These are phyloP conservation scores for Exserohilum rostratum DNA, from an alignment of 2,329 filamentous ascomycete genomes.

Conservation along the genomic window DNA sequence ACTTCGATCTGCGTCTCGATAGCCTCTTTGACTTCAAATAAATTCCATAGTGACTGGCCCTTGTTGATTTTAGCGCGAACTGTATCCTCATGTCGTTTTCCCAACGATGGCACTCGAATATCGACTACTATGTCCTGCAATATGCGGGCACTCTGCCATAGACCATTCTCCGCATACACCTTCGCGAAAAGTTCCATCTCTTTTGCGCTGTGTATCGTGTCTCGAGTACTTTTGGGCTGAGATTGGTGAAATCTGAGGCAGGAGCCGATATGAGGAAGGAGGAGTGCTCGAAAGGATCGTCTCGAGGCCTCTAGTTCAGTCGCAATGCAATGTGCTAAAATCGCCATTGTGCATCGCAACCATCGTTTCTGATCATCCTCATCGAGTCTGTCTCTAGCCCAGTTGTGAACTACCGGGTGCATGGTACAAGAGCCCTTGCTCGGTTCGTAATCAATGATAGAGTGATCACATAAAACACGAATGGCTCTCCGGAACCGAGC, in stretches of 20 bases:
- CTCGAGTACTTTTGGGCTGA: conserved; percentile 27
- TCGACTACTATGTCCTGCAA: background rate
- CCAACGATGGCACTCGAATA: background rate
- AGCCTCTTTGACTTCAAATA: background rate
- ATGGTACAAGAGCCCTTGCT: conserved; percentile 35
- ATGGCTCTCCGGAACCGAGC: conserved; percentile 21
- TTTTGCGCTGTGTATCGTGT: conserved; percentile 27
- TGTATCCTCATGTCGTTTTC: background rate
- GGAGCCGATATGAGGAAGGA: conserved; percentile 21
- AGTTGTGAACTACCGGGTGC: conserved; percentile 43
- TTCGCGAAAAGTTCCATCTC: conserved; percentile 25
- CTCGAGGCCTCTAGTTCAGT: conserved; percentile 20
- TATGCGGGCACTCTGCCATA: background rate
- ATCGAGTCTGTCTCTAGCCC: conserved; percentile 37
- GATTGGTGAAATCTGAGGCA: conserved; percentile 18
- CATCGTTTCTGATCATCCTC: conserved; percentile 29
- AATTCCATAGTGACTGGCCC: background rate
- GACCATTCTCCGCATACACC: conserved; percentile 23
- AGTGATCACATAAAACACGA: conserved; percentile 22
- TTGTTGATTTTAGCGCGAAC: background rate
- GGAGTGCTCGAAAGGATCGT: conserved; percentile 27
- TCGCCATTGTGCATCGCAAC: conserved; percentile 35
- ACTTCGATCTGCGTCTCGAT: background rate
- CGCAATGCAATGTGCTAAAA: conserved; percentile 29
- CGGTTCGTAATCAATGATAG: conserved; percentile 33